These are phyloP conservation scores for Aspergillus eucalypticola DNA, from an alignment of 2,329 filamentous ascomycete species.

Conservation along the genomic window DNA sequence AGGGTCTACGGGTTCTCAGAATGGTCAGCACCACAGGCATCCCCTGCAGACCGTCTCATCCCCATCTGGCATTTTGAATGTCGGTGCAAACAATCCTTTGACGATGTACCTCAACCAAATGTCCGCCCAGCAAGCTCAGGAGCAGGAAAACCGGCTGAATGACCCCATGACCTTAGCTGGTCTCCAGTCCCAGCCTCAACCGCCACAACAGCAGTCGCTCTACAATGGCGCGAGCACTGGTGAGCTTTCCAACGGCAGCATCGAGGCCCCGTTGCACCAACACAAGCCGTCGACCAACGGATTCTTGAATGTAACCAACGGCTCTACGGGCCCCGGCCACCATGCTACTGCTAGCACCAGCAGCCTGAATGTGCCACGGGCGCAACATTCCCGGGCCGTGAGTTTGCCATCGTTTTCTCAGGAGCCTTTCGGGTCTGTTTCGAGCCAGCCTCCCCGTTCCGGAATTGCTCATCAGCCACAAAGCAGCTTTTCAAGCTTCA, in stretches of 20 bases:
- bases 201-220: conserved; percentile 74
- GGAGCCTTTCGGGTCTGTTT: conserved; percentile 53
- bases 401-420: conserved; percentile 76
- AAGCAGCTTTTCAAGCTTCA: conserved; percentile 59
- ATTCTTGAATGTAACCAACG: conserved; percentile 54
- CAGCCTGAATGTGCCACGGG: conserved; percentile 54
- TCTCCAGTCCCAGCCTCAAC: conserved; percentile 65
- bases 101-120: conserved; percentile 91
- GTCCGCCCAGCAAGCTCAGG: conserved; percentile 59
- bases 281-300: conserved; percentile 68
- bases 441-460: conserved; percentile 37
- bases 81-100: conserved; percentile 78
- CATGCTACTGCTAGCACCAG: conserved; percentile 67
- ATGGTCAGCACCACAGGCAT: conserved; percentile 61
- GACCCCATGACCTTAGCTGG: conserved; percentile 45
- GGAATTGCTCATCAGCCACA: conserved; percentile 46
- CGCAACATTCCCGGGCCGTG: conserved; percentile 76
- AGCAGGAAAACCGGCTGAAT: conserved; percentile 59
- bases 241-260: conserved; percentile 59
- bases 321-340: conserved; percentile 70
- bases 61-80: conserved; percentile 74
- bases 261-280: conserved; percentile 44
- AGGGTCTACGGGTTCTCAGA: conserved; percentile 55
- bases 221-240: conserved; percentile 73
- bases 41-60: conserved; percentile 57